Percentiles rank a stretch among this genome's conserved stretches.
These are phyloP conservation scores for Myxozyma neglecta DNA, from an alignment of 805 yeast genomes.

Conservation along the genomic window DNA sequence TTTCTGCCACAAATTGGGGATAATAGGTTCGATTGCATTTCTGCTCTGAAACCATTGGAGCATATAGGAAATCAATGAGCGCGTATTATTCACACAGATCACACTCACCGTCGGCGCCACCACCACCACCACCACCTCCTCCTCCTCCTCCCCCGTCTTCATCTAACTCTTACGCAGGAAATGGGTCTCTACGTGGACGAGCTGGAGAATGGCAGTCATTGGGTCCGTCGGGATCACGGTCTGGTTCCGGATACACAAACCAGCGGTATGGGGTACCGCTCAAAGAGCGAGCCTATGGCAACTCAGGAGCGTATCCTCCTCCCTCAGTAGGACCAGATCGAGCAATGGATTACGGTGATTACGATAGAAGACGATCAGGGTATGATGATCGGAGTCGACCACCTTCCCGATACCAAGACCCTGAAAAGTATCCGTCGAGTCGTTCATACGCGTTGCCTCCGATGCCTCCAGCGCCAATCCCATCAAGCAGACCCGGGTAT, in stretches of 20 bases:
- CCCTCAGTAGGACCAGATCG: background rate
- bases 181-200: background rate
- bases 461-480: constrained; percentile 7
- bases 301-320: background rate
- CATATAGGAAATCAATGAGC: constrained; percentile 7
- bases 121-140: constrained; percentile 3
- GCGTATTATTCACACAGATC: constrained; percentile 25
- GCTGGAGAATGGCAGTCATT: background rate
- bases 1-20: too few relatives aligned
- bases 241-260: background rate
- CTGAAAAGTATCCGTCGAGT: background rate
- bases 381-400: background rate
- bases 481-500: constrained; percentile 6
- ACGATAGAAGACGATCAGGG: background rate
- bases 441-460: constrained; percentile 3
- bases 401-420: background rate
- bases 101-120: constrained; percentile 8
- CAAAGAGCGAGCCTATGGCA: background rate
- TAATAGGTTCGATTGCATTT: too few relatives aligned
- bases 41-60: too few relatives aligned
- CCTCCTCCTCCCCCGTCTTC: background rate
- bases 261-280: background rate
- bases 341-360: background rate
- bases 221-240: background rate
- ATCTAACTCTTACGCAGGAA: background rate